These are phyloP conservation scores for Discostella stelligera DNA, from an alignment of 352 stramenopile genomes.

Conservation along the genomic window DNA sequence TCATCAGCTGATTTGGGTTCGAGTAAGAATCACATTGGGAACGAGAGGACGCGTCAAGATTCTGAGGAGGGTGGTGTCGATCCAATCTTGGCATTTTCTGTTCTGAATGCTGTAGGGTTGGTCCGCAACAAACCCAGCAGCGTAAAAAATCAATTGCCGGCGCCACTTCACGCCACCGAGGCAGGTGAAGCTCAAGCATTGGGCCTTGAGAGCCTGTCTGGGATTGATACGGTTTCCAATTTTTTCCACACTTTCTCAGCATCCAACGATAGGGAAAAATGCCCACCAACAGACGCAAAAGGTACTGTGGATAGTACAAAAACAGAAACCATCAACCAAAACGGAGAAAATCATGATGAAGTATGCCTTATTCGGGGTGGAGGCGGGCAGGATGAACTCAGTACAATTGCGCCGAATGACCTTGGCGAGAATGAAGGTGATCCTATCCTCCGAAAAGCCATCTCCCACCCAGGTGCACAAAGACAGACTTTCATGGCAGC, in stretches of 20 bases:
- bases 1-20: neutral
- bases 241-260: slow-evolving; percentile 28
- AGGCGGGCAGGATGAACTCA: slow-evolving; percentile 24
- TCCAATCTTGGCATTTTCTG: slow-evolving; percentile 58
- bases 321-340: slow-evolving; percentile 5
- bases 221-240: slow-evolving; percentile 16
- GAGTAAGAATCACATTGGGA: neutral
- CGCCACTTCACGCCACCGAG: neutral
- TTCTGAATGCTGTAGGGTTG: slow-evolving; percentile 61
- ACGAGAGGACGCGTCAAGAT: neutral
- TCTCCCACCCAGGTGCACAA: slow-evolving; percentile 5
- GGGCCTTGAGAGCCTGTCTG: slow-evolving; percentile 21
- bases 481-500: slow-evolving; percentile 20
- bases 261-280: slow-evolving; percentile 19
- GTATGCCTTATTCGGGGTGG: slow-evolving; percentile 38
- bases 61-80: slow-evolving; percentile 30
- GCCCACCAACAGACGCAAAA: slow-evolving; percentile 8
- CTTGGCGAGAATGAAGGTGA: too few species aligned
- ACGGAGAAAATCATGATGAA: slow-evolving; percentile 9
- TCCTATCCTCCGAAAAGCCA: slow-evolving; percentile 26
- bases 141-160: slow-evolving; percentile 1
- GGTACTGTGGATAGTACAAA: slow-evolving; percentile 12
- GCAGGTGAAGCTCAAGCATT: slow-evolving; percentile 19
- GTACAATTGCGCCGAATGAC: slow-evolving; percentile 2
- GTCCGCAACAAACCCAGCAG: slow-evolving; percentile 26